Evolutionary conservation across 345 rosid genomes (phyloP), one percentile per base, ranked within the genome.

Genomic region (Citrus australasica): DNA sequence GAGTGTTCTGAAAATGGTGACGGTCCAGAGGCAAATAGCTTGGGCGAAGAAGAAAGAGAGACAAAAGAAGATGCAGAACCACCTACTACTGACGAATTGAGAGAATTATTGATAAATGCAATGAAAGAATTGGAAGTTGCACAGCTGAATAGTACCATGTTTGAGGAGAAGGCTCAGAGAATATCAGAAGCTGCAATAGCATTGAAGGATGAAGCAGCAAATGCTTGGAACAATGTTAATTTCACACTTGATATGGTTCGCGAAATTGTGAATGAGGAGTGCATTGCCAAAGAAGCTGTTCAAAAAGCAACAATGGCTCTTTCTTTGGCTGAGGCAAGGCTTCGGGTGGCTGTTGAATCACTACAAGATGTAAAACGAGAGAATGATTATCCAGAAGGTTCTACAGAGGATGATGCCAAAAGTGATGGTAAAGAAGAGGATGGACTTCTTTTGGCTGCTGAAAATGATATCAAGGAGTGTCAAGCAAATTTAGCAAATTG

Each of bases 111-210:
- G 74, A 89, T 82, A 71, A 91, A 83, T 83, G 90, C 96, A 22
- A 65, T 55, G 75, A 88, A 81, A 79, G 99, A 93, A 56, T 72
- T 95, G 85, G 97, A 90, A 78, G 92, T 87, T 89, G 97, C 96
- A 33, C 80, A 85, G 75, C 84, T 90, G 77, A 95, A 93, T 74
- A 92, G 98, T 74, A 82, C 88, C 60, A 78, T 89, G 83, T 95
- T 92, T 71, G 98, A 95, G 88, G 97, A 93, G 72, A 93, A 90
- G 86, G 98, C 98, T 71, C 97, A 91, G 80, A 79, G 85, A 63
- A 88, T 93, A 76, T 91, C 99, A 9, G 98, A 95, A 87, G 73
- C 88, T 80, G 97, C 98, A 9, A 93, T 95, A 53, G 89, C 96
- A 17, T 84, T 88, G 84, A 94, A 93, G 86, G 99, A 95, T 62